phyloP scores from a whole-genome alignment of 371 early-diverging fungal species.

The Rhizopus sp. region DNA sequence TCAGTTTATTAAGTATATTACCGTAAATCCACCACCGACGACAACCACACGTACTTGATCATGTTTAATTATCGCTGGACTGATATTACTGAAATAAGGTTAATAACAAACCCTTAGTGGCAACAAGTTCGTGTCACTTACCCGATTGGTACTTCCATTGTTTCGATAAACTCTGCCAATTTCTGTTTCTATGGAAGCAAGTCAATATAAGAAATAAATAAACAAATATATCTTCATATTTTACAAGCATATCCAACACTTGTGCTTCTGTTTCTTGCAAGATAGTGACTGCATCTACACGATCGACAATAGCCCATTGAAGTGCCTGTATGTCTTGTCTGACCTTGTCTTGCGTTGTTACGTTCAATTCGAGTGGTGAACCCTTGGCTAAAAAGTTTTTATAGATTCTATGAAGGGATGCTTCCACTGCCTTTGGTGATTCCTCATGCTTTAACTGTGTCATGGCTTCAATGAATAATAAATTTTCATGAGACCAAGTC shows the following conservation, averaged over 20 bases:
- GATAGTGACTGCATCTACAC: slow-evolving; percentile 25
- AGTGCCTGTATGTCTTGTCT: slow-evolving; percentile 25
- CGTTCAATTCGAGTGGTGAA: slow-evolving; percentile 27
- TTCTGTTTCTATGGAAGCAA: slow-evolving; percentile 20
- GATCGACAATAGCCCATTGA: slow-evolving; percentile 31
- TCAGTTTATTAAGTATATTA: slow-evolving; percentile 15
- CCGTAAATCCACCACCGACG: slow-evolving; percentile 46
- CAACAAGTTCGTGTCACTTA: slow-evolving; percentile 9
- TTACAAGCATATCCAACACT: slow-evolving; percentile 34
- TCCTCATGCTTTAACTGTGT: slow-evolving; percentile 30
- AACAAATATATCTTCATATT: neutral
- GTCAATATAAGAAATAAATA: neutral
- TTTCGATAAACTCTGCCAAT: slow-evolving; percentile 17
- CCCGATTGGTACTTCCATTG: slow-evolving; percentile 27
- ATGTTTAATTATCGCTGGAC: slow-evolving; percentile 13
- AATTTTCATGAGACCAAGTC: slow-evolving; percentile 27
- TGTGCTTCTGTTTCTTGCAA: slow-evolving; percentile 33
- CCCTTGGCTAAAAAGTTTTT: slow-evolving; percentile 30
- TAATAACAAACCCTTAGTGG: neutral
- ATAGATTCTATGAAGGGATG: slow-evolving; percentile 30
- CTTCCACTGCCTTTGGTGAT: slow-evolving; percentile 23
- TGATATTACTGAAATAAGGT: slow-evolving; percentile 4
- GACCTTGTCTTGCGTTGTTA: slow-evolving; percentile 31
- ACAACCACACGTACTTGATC: slow-evolving; percentile 32
- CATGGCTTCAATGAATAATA: slow-evolving; percentile 32